Evolutionary conservation across 495 filamentous ascomycete genomes (phyloP).

Genomic region (Astrothelium macrocarpum): DNA sequence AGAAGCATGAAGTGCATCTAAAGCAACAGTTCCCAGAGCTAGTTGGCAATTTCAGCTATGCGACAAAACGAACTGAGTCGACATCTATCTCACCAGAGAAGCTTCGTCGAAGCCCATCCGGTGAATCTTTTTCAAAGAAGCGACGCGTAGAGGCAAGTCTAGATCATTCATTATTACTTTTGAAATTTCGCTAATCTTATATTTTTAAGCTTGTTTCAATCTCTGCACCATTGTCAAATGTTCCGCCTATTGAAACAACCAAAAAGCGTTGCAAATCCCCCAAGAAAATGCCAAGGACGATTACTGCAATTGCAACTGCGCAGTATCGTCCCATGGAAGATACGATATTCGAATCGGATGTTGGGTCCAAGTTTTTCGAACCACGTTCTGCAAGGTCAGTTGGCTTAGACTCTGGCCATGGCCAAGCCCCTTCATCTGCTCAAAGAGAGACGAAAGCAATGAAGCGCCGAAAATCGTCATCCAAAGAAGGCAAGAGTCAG

Average conservation of each 20-base stretch:
- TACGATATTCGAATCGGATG: conserved; percentile 14
- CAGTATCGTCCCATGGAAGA: conserved; percentile 47
- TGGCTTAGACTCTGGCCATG: background rate
- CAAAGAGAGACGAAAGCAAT: conserved; percentile 10
- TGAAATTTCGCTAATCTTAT: background rate
- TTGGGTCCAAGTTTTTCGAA: conserved; percentile 21
- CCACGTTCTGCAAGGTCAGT: background rate
- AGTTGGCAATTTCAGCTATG: conserved; percentile 10
- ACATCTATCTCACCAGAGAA: conserved; percentile 2
- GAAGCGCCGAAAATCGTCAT: conserved; percentile 15
- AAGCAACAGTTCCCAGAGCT: conserved; percentile 9
- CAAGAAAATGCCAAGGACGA: conserved; percentile 69
- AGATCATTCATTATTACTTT: background rate
- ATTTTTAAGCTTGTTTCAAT: background rate
- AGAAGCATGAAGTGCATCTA: background rate
- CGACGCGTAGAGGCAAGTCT: background rate
- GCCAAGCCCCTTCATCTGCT: background rate
- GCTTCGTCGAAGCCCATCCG: background rate
- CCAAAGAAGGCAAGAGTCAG: conserved; percentile 14
- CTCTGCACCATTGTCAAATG: conserved; percentile 1
- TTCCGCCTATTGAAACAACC: background rate
- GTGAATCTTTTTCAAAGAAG: conserved; percentile 6
- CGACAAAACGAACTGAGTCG: conserved; percentile 13
- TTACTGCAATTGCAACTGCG: conserved; percentile 75
- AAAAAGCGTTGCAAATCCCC: conserved; percentile 44